phyloP scores from a whole-genome alignment of 768 basidiomycete species.

The Pulveroboletus sp. region DNA sequence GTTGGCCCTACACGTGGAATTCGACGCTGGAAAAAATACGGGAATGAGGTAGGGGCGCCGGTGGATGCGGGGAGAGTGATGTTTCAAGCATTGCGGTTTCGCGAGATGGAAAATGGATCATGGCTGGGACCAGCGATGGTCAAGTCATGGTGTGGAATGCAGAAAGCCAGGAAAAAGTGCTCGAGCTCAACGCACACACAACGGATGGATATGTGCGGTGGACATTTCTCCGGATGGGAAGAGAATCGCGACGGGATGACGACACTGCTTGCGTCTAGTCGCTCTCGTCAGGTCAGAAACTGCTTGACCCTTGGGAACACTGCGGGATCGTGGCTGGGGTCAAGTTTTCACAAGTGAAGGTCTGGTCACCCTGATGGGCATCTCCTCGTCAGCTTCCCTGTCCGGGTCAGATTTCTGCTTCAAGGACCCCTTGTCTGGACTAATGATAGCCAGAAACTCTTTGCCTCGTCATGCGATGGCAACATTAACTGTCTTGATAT shows the following conservation, averaged over 20 bases:
- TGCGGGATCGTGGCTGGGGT: too few species aligned
- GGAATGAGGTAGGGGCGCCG: neutral
- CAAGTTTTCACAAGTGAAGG: too few species aligned
- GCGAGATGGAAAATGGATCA: neutral
- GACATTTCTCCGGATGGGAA: conserved; percentile 16
- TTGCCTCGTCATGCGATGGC: too few species aligned
- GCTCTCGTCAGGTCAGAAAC: conserved; percentile 1
- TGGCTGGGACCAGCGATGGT: neutral
- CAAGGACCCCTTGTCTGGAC: too few species aligned
- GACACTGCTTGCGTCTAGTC: neutral
- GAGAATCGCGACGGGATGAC: conserved; percentile 3
- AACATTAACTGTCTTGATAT: neutral
- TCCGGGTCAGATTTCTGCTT: too few species aligned
- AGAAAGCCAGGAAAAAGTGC: neutral
- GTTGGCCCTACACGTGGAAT: neutral
- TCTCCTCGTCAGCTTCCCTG: too few species aligned
- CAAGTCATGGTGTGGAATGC: neutral
- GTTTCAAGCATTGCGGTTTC: neutral
- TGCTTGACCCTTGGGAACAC: neutral
- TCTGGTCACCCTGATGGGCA: too few species aligned
- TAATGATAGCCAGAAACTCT: too few species aligned
- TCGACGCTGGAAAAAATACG: neutral
- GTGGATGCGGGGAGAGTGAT: neutral
- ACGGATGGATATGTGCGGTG: neutral
- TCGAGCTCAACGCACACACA: neutral